Evolutionary conservation across 345 rosid genomes (phyloP).

Genomic region (Linum trigynum): DNA sequence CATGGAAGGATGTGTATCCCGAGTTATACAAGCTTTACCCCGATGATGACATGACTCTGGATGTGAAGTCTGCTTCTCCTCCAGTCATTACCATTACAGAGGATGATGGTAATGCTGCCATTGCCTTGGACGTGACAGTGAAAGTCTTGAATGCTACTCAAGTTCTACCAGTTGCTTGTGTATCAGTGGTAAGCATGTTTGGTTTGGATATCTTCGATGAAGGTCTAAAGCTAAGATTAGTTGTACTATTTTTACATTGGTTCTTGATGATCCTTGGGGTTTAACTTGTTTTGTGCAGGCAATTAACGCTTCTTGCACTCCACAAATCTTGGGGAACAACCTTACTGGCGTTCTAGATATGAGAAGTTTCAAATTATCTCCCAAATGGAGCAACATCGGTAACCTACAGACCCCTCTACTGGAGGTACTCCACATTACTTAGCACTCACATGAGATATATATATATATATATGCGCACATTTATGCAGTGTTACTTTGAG

Average conservation of each 20-base stretch:
- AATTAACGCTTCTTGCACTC: slow-evolving; percentile 34
- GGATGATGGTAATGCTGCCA: slow-evolving; percentile 30
- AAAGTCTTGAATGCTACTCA: slow-evolving; percentile 39
- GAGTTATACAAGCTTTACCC: slow-evolving; percentile 52
- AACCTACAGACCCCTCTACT: slow-evolving; percentile 34
- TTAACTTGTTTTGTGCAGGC: slow-evolving; percentile 29
- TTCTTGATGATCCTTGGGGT: not conserved
- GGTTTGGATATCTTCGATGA: not conserved
- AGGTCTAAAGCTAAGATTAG: not conserved
- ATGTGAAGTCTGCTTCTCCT: slow-evolving; percentile 40
- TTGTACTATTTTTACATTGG: not conserved
- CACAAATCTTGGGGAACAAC: slow-evolving; percentile 35
- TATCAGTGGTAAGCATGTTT: slow-evolving; percentile 44
- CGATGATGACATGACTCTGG: slow-evolving; percentile 41
- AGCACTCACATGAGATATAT: not conserved
- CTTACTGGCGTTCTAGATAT: slow-evolving; percentile 44
- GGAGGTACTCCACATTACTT: slow-evolving; percentile 29
- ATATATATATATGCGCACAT: not conserved
- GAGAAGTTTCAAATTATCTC: slow-evolving; percentile 30
- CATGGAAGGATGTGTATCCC: slow-evolving; percentile 57
- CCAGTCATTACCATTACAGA: slow-evolving; percentile 35
- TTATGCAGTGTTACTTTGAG: not conserved
- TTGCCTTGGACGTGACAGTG: slow-evolving; percentile 37
- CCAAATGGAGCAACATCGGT: slow-evolving; percentile 53
- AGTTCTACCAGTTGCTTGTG: slow-evolving; percentile 44